Evolutionary conservation across 257 asterid species (phyloP), one percentile per base, ranked within the genome.

Genomic region (Solanum sitiens): DNA sequence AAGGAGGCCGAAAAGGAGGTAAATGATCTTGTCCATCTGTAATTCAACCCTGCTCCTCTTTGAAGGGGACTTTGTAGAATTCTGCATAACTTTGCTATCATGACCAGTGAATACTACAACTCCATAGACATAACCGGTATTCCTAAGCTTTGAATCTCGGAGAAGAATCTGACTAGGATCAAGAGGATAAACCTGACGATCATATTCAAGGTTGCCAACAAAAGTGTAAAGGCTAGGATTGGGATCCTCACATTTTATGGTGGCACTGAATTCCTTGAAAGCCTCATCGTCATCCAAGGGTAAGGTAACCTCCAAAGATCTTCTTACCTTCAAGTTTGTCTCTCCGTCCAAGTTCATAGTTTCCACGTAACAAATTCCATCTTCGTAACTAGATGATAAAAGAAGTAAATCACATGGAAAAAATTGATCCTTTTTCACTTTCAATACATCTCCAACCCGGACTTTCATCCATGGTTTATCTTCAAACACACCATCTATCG

Each of bases 261-360:
- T 92, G 67, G 93, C 99, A 15, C 86, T 91, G 85, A 96, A 94
- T 88, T 95, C 98, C 92, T 93, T 94, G 86, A 95, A 95, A 84
- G 95, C 67, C 15, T 89, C 76, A 84, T 94, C 96, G 37, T 94
- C 96, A 11, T 94, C 97, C 37, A 94, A 89, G 33, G 93, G 87
- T 87, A 95, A 87, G 8, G 98, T 95, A 59, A 87, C 91, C 93
- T 96, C 99, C 83, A 92, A 67, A 83, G 98, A 94, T 85, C 97
- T 92, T 92, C 95, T 96, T 59, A 96, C 98, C 92, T 96, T 96
- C 92, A 96, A 93, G 92, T 96, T 96, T 74, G 99, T 96, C 93
- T 96, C 99, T 87, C 99, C 99, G 12, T 96, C 99, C 85, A 96
- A 92, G 92, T 96, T 96, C 99, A 96, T 95, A 73, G 99, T 96